Evolutionary conservation across 306 rosid genomes (phyloP), one percentile per base, ranked within the genome.

Genomic region (Rosa chinensis): DNA sequence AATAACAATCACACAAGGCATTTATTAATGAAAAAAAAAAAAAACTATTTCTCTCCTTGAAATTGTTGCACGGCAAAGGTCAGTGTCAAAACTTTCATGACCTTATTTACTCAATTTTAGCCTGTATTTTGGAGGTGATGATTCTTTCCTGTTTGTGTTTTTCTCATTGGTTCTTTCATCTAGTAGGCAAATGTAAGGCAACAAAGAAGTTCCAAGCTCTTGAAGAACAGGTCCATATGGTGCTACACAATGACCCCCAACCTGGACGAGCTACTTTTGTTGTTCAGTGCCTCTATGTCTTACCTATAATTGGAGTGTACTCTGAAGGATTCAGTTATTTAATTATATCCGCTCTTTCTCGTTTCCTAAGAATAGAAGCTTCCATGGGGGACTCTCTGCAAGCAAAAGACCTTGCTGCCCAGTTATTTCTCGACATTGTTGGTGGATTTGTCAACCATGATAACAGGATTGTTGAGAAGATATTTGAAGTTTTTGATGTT

Each of bases 291-390:
- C 86, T 92, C 72, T 91, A 88, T 74, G 35, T 88, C 77, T 77
- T 92, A 77, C 97, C 98, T 69, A 80, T 88, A 72, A 87, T 91
- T 90, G 97, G 84, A 69, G 76, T 88, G 74, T 81, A 83, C 25
- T 68, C 86, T 78, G 93, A 85, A 77, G 99, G 98, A 43, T 91
- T 93, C 84, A 90, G 97, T 86, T 97, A 93, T 86, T 83, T 95
- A 84, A 81, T 93, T 74, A 73, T 90, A 82, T 93, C 94, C 74
- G 81, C 92, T 84, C 82, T 93, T 68, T 87, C 87, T 32, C 97
- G 93, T 74, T 90, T 80, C 83, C 70, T 85, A 5, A 93, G 90
- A 82, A 83, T 77, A 70, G 85, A 86, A 82, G 81, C 71, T 58
- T 73, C 72, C n/a, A 53, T 52, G 13, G 81, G 73, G 50, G 93